Evolutionary conservation across 192 early-diverging fungal genomes (phyloP).

Genomic region (Pilaira anomala): DNA sequence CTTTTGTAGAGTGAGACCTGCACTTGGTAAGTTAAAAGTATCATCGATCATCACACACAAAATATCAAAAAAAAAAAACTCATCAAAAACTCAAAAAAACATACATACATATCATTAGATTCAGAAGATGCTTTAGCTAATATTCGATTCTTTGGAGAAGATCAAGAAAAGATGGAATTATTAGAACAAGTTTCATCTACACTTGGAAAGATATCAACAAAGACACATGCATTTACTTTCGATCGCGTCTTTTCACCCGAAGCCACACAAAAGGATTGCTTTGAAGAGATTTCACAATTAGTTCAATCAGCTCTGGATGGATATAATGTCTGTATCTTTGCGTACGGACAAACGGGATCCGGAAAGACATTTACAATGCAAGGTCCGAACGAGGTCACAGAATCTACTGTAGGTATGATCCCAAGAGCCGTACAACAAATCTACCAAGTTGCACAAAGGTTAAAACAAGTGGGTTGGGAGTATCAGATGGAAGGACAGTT

Average conservation of each 20-base stretch:
- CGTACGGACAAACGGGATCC: conserved; percentile 92
- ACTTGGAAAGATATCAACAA: conserved; percentile 37
- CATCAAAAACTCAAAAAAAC: no score
- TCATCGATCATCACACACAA: not conserved
- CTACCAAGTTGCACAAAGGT: conserved; percentile 66
- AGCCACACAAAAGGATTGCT: conserved; percentile 73
- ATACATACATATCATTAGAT: no score
- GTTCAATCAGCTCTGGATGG: conserved; percentile 95
- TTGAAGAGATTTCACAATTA: conserved; percentile 93
- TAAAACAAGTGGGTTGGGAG: conserved; percentile 81
- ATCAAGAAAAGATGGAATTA: conserved; percentile 75
- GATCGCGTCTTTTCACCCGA: conserved; percentile 78
- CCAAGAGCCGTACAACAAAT: conserved; percentile 91
- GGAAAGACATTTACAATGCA: conserved; percentile 89
- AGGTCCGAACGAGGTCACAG: conserved; percentile 47
- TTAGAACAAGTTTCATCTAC: conserved; percentile 45
- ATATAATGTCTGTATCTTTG: conserved; percentile 97
- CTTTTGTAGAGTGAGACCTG: conserved; percentile 91
- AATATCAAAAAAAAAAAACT: not conserved
- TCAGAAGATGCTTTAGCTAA: conserved; percentile 15
- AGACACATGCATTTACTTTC: conserved; percentile 76
- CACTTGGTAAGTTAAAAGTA: conserved; percentile 41
- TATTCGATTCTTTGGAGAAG: conserved; percentile 55
- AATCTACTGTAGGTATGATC: conserved; percentile 80
- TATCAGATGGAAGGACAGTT: conserved; percentile 87